Evolutionary conservation across 75 land plant genomes (phyloP).

Genomic region (Picea glauca): DNA sequence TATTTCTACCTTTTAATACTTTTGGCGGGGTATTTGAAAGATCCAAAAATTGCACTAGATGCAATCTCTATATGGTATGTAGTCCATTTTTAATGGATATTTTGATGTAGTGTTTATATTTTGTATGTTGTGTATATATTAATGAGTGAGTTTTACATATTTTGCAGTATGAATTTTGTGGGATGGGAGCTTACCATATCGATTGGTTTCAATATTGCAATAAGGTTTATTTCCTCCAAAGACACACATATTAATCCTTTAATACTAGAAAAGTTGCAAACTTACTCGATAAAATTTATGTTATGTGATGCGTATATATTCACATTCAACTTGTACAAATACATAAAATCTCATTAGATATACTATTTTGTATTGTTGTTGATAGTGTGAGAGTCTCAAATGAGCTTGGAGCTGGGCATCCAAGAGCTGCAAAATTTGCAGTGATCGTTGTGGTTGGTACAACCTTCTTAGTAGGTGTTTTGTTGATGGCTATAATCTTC

Average conservation of each 20-base stretch:
- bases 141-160: not conserved
- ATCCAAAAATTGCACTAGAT: conserved; percentile 27
- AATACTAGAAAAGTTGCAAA: too few species aligned
- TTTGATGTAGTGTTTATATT: too few species aligned
- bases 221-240: not conserved
- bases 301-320: too few species aligned
- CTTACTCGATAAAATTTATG: too few species aligned
- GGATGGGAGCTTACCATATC: conserved; percentile 8
- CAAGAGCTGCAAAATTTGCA: conserved; percentile 18
- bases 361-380: too few species aligned
- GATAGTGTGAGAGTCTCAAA: conserved; percentile 36
- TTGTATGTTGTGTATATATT: not conserved
- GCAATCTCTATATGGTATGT: conserved; percentile 42
- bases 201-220: conserved; percentile 9
- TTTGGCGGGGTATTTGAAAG: conserved; percentile 27
- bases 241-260: not conserved
- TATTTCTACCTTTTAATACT: conserved; percentile 27
- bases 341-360: too few species aligned
- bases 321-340: too few species aligned
- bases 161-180: not conserved
- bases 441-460: conserved; percentile 20
- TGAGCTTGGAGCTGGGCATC: conserved; percentile 37
- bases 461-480: conserved; percentile 16
- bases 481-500: conserved; percentile 13
- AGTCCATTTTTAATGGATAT: not conserved